These are phyloP conservation scores for Lobulomyces angularis DNA, from an alignment of 192 early-diverging fungal species.

Conservation along the genomic window DNA sequence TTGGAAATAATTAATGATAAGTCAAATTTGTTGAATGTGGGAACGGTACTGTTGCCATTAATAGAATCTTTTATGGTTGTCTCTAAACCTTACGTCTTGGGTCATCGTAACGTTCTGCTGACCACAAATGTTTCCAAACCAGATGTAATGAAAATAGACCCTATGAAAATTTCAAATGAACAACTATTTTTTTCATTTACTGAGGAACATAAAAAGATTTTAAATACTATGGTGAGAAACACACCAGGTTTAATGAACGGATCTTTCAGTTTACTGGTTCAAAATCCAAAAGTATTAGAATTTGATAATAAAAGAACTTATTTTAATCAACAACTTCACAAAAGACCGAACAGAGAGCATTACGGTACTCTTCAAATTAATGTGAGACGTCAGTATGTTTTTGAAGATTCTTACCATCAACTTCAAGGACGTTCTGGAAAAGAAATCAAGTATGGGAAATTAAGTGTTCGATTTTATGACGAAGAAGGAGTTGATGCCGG, in stretches of 20 bases:
- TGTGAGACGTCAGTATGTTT: slow-evolving; percentile 84
- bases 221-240: slow-evolving; percentile 96
- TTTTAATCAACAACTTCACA: slow-evolving; percentile 90
- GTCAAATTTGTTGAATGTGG: slow-evolving; percentile 73
- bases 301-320: slow-evolving; percentile 99
- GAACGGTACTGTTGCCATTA: slow-evolving; percentile 80
- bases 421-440: slow-evolving; percentile 80
- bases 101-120: slow-evolving; percentile 1
- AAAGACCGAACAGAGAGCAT: slow-evolving; percentile 53
- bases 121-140: not conserved
- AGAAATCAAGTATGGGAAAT: slow-evolving; percentile 86
- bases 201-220: slow-evolving; percentile 86
- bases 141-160: slow-evolving; percentile 4
- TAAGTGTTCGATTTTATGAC: slow-evolving; percentile 84
- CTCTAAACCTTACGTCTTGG: slow-evolving; percentile 73
- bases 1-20: slow-evolving; percentile 62
- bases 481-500: slow-evolving; percentile 98
- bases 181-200: slow-evolving; percentile 83
- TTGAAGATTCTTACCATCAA: slow-evolving; percentile 94
- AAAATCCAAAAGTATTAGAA: slow-evolving; percentile 92
- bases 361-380: slow-evolving; percentile 71
- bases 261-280: slow-evolving; percentile 91
- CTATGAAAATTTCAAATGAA: slow-evolving; percentile 21
- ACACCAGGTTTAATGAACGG: slow-evolving; percentile 92
- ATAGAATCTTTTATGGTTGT: slow-evolving; percentile 99